These are phyloP conservation scores for Dothiorella sarmentorum DNA, from an alignment of 2,329 filamentous ascomycete genomes.

Conservation along the genomic window DNA sequence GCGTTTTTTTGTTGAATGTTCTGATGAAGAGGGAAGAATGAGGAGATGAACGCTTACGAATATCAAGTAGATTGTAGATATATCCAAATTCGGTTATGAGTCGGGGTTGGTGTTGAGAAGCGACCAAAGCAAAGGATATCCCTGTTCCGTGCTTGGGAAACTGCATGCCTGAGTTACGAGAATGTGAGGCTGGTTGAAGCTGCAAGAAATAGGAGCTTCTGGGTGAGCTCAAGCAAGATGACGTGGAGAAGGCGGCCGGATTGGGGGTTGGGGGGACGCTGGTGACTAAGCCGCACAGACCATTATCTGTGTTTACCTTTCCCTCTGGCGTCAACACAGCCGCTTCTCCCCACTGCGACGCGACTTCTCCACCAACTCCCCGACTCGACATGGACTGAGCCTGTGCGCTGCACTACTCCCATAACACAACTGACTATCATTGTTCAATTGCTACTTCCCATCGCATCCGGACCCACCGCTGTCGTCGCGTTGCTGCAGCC, in stretches of 20 bases:
- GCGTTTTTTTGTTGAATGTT: not conserved
- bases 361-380: slow-evolving; percentile 17
- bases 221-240: too few relatives aligned
- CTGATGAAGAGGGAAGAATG: not conserved
- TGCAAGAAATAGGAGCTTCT: not conserved
- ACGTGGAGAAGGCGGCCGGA: not conserved
- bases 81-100: not conserved
- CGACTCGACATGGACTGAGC: slow-evolving; percentile 7
- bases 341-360: slow-evolving; percentile 13
- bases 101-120: not conserved
- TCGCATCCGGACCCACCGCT: not conserved
- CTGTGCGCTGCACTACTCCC: not conserved
- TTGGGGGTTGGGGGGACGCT: not conserved
- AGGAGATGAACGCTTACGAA: not conserved
- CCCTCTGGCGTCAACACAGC: not conserved
- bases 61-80: not conserved
- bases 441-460: slow-evolving; percentile 9
- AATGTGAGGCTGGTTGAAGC: not conserved
- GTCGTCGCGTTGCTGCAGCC: not conserved
- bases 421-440: not conserved
- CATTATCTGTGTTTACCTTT: slow-evolving; percentile 14
- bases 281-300: slow-evolving; percentile 5
- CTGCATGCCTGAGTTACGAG: not conserved
- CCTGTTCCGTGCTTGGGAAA: not conserved
- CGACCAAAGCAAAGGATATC: not conserved